A percentile compares a stretch with the other conserved stretches of the same genome.
Evolutionary conservation across 768 basidiomycete genomes (phyloP).

Genomic region (Amanita rimosa): DNA sequence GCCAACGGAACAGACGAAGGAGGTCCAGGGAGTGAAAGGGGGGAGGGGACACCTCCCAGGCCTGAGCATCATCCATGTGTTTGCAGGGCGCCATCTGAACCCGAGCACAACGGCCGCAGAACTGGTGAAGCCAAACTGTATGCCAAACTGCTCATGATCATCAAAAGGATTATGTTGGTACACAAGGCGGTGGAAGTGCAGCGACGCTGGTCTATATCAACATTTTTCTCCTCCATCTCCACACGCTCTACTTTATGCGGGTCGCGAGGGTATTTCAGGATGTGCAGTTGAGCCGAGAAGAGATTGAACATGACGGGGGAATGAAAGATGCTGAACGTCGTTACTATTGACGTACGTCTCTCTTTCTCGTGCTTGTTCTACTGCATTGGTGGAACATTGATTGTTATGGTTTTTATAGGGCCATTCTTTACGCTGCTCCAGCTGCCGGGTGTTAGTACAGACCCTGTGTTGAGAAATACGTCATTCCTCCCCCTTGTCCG

Average conservation of each 20-base stretch:
- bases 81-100: conserved; percentile 86
- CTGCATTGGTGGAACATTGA: too few relatives aligned
- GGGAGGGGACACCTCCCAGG: conserved; percentile 72
- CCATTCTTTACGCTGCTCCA: conserved; percentile 25
- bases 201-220: conserved; percentile 19
- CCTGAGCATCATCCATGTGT: conserved; percentile 91
- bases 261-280: conserved; percentile 70
- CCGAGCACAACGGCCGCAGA: conserved; percentile 75
- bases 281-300: conserved; percentile 64
- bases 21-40: too few relatives aligned
- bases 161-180: too few relatives aligned
- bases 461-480: conserved; percentile 43
- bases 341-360: conserved; percentile 20
- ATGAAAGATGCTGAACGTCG: conserved; percentile 25
- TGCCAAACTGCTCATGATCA: too few relatives aligned
- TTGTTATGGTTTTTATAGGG: conserved; percentile 12
- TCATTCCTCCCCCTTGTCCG: conserved; percentile 47
- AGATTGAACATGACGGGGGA: conserved; percentile 37
- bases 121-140: conserved; percentile 38
- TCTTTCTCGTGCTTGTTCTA: too few relatives aligned
- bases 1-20: too few relatives aligned
- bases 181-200: too few relatives aligned
- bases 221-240: conserved; percentile 49
- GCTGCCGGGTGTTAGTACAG: conserved; percentile 27
- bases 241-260: conserved; percentile 69